A percentile compares a stretch with the other conserved stretches of the same genome.
Conservation (phyloP, 305 asterid genomes). For the Fraxinus xanthoxyloides region DNA sequence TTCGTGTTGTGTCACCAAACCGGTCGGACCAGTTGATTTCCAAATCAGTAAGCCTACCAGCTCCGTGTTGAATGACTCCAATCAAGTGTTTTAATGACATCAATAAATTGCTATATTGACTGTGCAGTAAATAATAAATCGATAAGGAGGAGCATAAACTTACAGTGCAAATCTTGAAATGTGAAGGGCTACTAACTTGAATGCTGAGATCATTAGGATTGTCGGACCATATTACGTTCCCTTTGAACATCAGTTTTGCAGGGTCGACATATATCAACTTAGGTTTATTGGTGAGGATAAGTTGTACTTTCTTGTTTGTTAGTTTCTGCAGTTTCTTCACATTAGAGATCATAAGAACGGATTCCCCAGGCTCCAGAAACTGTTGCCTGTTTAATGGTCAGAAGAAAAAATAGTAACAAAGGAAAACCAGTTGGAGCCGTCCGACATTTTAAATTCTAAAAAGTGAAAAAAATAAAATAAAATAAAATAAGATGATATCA, state of each 20-base stretch:
- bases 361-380: conserved; percentile 95
- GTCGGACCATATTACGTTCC: conserved; percentile 92
- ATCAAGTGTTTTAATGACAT: background rate
- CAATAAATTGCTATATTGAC: background rate
- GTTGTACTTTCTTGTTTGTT: conserved; percentile 95
- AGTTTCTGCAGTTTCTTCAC: conserved; percentile 91
- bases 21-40: background rate
- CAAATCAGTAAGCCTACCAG: background rate
- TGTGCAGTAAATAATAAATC: background rate
- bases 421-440: background rate
- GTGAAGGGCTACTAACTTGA: conserved; percentile 79
- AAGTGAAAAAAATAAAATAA: background rate
- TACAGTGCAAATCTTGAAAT: conserved; percentile 90
- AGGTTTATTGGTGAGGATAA: conserved; percentile 94
- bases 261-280: conserved; percentile 90
- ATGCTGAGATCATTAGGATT: conserved; percentile 81
- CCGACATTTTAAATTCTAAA: background rate
- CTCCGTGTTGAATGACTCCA: background rate
- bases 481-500: background rate
- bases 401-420: background rate
- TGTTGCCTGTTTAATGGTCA: conserved; percentile 68
- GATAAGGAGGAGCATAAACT: conserved; percentile 31
- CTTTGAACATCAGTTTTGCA: conserved; percentile 70
- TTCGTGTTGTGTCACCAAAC: background rate
- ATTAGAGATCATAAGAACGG: conserved; percentile 94